These are phyloP conservation scores for Lactarius sp. DNA, from an alignment of 768 basidiomycete genomes.

Conservation along the genomic window DNA sequence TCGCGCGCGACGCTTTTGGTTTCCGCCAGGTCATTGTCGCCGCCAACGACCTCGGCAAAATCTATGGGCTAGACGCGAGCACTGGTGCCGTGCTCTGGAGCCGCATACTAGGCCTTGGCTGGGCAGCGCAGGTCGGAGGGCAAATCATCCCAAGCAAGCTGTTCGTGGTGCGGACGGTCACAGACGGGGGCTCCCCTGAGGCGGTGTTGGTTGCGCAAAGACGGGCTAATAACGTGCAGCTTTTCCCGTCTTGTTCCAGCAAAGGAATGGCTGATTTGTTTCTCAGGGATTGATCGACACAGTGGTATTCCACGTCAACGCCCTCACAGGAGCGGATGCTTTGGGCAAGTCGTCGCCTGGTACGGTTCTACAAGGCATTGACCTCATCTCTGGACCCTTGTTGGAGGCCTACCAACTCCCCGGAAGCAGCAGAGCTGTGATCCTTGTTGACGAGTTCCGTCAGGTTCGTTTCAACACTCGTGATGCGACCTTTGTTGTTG, in stretches of 20 bases:
- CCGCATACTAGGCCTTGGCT: slow-evolving; percentile 67
- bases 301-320: slow-evolving; percentile 70
- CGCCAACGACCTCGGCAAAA: slow-evolving; percentile 65
- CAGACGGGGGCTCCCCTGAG: slow-evolving; percentile 44
- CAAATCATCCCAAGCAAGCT: slow-evolving; percentile 54
- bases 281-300: slow-evolving; percentile 59
- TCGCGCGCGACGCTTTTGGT: slow-evolving; percentile 75
- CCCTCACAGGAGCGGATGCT: slow-evolving; percentile 69
- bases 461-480: slow-evolving; percentile 45
- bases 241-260: not conserved
- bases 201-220: slow-evolving; percentile 61
- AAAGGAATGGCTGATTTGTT: slow-evolving; percentile 11
- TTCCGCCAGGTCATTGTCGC: slow-evolving; percentile 79
- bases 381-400: slow-evolving; percentile 54
- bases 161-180: slow-evolving; percentile 49
- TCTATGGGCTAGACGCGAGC: slow-evolving; percentile 78
- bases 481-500: not conserved
- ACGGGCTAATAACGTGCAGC: slow-evolving; percentile 52
- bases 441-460: slow-evolving; percentile 70
- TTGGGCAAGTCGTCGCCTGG: slow-evolving; percentile 32
- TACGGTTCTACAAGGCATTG: slow-evolving; percentile 51
- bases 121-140: slow-evolving; percentile 55
- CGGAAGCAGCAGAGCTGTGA: slow-evolving; percentile 43
- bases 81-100: slow-evolving; percentile 79
- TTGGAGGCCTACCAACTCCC: slow-evolving; percentile 55